Conservation (phyloP, 176 grass and related monocot genomes). For the Oryza glaberrima region DNA sequence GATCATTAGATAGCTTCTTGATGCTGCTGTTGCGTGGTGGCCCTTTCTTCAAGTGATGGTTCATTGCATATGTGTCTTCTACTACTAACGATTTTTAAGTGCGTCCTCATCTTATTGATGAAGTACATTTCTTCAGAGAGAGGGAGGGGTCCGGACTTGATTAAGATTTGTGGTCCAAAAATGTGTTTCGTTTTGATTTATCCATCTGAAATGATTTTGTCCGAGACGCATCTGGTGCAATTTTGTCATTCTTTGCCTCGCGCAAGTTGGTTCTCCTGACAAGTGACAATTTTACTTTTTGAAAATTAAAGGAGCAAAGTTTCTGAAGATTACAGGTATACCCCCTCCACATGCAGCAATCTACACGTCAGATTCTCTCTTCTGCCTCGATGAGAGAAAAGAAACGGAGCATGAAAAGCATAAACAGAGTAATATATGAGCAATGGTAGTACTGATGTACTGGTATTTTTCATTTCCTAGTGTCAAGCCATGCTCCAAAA, state of each 20-base stretch:
- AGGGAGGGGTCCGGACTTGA: neutral
- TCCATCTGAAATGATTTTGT: conserved; percentile 43
- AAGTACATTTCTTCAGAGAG: neutral
- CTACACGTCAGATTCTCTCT: neutral
- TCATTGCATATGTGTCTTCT: neutral
- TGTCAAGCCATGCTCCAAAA: conserved; percentile 49
- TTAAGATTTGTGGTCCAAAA: conserved; percentile 38
- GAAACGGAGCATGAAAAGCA: neutral
- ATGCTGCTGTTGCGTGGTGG: neutral
- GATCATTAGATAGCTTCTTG: neutral
- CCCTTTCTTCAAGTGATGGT: neutral
- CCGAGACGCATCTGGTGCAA: neutral
- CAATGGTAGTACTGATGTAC: neutral
- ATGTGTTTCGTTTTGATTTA: conserved; percentile 19
- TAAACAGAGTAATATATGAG: neutral
- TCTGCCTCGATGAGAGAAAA: neutral
- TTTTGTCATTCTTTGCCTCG: neutral
- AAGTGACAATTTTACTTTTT: neutral
- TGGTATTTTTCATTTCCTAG: neutral
- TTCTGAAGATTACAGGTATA: neutral
- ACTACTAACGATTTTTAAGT: neutral
- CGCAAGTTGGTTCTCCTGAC: neutral
- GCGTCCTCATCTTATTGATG: neutral
- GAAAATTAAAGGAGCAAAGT: neutral
- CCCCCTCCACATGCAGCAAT: neutral